Base-by-base conservation (phyloP, 2,329 filamentous ascomycete species). In the Cryphonectria nitschkei region DNA sequence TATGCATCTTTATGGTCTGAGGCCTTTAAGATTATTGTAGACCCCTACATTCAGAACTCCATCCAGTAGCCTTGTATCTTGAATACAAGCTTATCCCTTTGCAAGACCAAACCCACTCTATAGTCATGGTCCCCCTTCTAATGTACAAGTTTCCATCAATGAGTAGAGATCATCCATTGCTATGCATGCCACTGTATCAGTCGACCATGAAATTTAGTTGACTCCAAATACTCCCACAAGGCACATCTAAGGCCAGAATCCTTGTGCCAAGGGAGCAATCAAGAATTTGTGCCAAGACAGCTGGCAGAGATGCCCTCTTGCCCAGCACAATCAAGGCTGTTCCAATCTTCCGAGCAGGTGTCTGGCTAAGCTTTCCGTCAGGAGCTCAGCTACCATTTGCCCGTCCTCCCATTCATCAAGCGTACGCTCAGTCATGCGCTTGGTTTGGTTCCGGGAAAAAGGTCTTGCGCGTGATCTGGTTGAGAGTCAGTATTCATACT, bases 121-220 rank as follows among this genome's bases (percentile, higher is more conserved):
- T 77, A 71, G 74, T 75, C 73, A 68, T 75, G 74, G 46, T 72
- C 73, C 69, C 5, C 58, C 60, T 65, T 80, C 79, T 86, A 86
- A 81, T 85, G 81, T 87, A 86, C 84, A 87, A 77, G 81, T 80
- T 78, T 79, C 81, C 80, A 82, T 81, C 70, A 77, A 79, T 80
- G 85, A 85, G 84, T 83, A 85, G 85, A 85, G 84, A 86, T 84
- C 80, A 81, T 84, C 82, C 81, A 81, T 83, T 80, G 80, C 80
- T 81, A 84, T 80, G 78, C 79, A 74, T 74, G 73, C 74, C 74
- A 71, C 64, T 74, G 60, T 64, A 58, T 64, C 67, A 68, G 67
- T 69, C 65, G 68, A 43, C 61, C 52, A 68, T 67, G 50, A 68
- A 52, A 52, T 70, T 70, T 68, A 72, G 50, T 52, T 52, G 70